These are phyloP conservation scores for Telfairia occidentalis DNA, from an alignment of 331 rosid genomes.

Conservation along the genomic window DNA sequence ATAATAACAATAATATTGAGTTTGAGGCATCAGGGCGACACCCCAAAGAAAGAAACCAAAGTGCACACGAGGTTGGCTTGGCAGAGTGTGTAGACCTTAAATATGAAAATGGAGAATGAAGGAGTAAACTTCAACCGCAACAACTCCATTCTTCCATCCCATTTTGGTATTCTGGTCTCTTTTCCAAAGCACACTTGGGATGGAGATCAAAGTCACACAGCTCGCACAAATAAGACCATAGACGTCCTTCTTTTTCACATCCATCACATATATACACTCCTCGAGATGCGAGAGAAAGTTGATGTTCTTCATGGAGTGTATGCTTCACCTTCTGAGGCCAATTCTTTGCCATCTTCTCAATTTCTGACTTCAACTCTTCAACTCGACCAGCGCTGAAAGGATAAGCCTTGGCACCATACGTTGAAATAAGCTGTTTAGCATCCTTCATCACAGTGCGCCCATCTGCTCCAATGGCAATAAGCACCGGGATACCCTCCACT, in stretches of 20 bases:
- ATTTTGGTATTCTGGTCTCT: neutral
- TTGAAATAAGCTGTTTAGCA: constrained; percentile 19
- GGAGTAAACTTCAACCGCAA: neutral
- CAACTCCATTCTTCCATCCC: neutral
- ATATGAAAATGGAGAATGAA: neutral
- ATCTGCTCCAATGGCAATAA: constrained; percentile 26
- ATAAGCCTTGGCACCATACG: constrained; percentile 41
- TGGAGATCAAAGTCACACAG: neutral
- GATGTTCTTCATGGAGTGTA: constrained; percentile 35
- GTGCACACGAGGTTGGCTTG: no score
- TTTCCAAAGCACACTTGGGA: constrained; percentile 8
- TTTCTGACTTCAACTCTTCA: constrained; percentile 31
- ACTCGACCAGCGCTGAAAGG: constrained; percentile 35
- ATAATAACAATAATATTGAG: no score
- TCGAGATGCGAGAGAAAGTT: constrained; percentile 28
- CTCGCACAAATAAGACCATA: neutral
- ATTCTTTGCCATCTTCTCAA: constrained; percentile 34
- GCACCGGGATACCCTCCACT: constrained; percentile 25
- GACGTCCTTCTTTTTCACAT: constrained; percentile 27
- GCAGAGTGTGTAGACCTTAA: neutral
- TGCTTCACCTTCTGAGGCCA: constrained; percentile 44
- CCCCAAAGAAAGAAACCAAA: no score
- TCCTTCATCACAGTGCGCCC: constrained; percentile 26
- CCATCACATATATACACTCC: constrained; percentile 22
- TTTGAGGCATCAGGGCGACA: no score